Evolutionary conservation across 2,329 filamentous ascomycete genomes (phyloP).

Genomic region (Canariomyces notabilis): DNA sequence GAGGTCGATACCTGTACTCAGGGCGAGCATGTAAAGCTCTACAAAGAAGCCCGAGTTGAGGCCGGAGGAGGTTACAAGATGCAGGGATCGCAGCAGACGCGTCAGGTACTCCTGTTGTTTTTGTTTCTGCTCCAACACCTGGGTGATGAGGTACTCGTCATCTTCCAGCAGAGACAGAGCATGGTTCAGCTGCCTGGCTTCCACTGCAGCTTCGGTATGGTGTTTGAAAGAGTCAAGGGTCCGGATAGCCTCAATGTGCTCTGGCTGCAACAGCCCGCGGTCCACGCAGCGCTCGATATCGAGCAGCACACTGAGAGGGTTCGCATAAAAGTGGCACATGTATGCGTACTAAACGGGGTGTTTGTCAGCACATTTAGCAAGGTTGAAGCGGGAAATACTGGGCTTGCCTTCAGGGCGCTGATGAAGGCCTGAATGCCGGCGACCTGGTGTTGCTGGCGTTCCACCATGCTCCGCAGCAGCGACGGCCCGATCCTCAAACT

Average conservation of each 20-base stretch:
- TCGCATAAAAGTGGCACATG: constrained; percentile 82
- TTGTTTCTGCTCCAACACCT: constrained; percentile 29
- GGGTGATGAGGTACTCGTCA: constrained; percentile 48
- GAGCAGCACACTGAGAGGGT: constrained; percentile 63
- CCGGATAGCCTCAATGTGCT: constrained; percentile 63
- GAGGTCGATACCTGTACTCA: constrained; percentile 49
- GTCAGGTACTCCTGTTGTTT: constrained; percentile 30
- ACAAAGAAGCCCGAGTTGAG: constrained; percentile 40
- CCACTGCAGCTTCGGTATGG: constrained; percentile 45
- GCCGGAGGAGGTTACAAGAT: constrained; percentile 39
- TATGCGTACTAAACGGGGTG: constrained; percentile 60
- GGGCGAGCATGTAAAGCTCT: constrained; percentile 56
- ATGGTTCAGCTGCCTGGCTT: constrained; percentile 36
- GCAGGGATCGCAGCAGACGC: constrained; percentile 44
- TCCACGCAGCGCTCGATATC: constrained; percentile 27
- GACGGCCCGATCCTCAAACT: constrained; percentile 59
- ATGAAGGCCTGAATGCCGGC: constrained; percentile 70
- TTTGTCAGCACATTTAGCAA: constrained; percentile 19
- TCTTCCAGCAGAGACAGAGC: constrained; percentile 55
- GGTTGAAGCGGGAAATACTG: not conserved
- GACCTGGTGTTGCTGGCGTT: constrained; percentile 71
- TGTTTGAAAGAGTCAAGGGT: constrained; percentile 63
- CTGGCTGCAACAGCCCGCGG: constrained; percentile 42
- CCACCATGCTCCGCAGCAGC: constrained; percentile 59
- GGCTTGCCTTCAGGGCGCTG: constrained; percentile 59